Evolutionary conservation across 2,329 filamentous ascomycete species (phyloP), one percentile per base, ranked within the genome.

Genomic region (Trichophyton rubrum): DNA sequence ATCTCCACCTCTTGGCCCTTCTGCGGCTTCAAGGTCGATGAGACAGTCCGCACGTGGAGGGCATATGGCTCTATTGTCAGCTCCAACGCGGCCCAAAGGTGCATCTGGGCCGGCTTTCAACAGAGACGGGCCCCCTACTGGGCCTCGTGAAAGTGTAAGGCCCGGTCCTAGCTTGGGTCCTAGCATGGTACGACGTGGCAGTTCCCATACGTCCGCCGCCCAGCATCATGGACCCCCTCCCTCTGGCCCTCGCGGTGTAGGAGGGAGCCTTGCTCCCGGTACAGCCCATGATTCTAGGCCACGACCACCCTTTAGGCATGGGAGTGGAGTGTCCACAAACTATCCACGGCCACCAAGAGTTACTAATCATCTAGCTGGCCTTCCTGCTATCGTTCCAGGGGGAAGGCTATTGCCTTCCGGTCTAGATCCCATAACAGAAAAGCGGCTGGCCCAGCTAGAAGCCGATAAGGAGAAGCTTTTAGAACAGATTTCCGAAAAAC

Each of bases 1-100:
- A 45, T 67, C 69, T 7, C 71, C 72, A 15, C 73, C 74, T 38
- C 69, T 72, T 9, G 75, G 74, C 6, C 72, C 74, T 30, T 73
- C 75, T 17, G 69, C 72, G 59, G 69, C 68, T 20, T 30, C 27
- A 17, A 72, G 70, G 58, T 68, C 69, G 7, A 65, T 71, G 58
- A 69, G 72, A 7, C 66, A 71, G 11, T 72, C 74, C 41, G 70
- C 64, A 65, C 74, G 76, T 13, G 70, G 70, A 8, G 67, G 70
- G 3, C 75, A 70, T 61, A 66, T 72, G 47, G 73, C 75, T 33
- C 62, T 78, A n/a, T 65, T 78, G 11, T 73, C 74, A 33, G 77
- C 76, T 24, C 77, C 77, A n/a, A 78, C 76, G 8, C 72, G 76
- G 13, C 77, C 78, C 51, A 75, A 76, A 40, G 76, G 76, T 53